phyloP scores from a whole-genome alignment of 2,329 filamentous ascomycete species.

The Ascomycota sp. region DNA sequence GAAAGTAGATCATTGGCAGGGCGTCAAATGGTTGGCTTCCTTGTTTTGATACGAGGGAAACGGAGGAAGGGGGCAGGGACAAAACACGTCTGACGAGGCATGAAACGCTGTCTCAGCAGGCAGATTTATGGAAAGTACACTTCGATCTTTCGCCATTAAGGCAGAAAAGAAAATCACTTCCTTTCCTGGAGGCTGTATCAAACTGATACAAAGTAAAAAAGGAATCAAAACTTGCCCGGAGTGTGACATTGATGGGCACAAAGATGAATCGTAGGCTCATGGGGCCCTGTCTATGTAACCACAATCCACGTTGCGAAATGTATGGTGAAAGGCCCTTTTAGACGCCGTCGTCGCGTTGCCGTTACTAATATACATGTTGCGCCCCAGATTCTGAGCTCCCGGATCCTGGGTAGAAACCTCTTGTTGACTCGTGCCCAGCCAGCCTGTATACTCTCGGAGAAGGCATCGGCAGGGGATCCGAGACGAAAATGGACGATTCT shows the following conservation, averaged over 20 bases:
- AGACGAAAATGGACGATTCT: not conserved
- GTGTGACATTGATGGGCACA: too few relatives aligned
- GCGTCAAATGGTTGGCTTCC: slow-evolving; percentile 24
- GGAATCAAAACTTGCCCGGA: too few relatives aligned
- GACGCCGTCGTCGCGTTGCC: too few relatives aligned
- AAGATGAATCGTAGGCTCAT: too few relatives aligned
- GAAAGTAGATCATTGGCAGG: slow-evolving; percentile 20
- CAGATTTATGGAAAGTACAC: not conserved
- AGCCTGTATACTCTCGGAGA: not conserved
- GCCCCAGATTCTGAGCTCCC: too few relatives aligned
- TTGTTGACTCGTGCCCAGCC: not conserved
- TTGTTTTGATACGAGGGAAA: slow-evolving; percentile 21
- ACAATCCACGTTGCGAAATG: too few relatives aligned
- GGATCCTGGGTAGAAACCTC: not conserved
- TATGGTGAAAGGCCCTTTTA: too few relatives aligned
- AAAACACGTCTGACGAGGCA: slow-evolving; percentile 14
- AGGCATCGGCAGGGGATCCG: too few relatives aligned
- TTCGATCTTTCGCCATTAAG: not conserved
- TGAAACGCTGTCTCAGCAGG: slow-evolving; percentile 15
- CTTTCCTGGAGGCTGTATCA: too few relatives aligned
- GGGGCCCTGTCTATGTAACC: too few relatives aligned
- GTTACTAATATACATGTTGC: too few relatives aligned
- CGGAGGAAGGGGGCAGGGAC: slow-evolving; percentile 5
- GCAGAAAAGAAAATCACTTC: slow-evolving; percentile 4
- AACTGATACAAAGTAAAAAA: too few relatives aligned